Evolutionary conservation across 208 protist genomes (phyloP).

Genomic region (Trypanosoma congolense): DNA sequence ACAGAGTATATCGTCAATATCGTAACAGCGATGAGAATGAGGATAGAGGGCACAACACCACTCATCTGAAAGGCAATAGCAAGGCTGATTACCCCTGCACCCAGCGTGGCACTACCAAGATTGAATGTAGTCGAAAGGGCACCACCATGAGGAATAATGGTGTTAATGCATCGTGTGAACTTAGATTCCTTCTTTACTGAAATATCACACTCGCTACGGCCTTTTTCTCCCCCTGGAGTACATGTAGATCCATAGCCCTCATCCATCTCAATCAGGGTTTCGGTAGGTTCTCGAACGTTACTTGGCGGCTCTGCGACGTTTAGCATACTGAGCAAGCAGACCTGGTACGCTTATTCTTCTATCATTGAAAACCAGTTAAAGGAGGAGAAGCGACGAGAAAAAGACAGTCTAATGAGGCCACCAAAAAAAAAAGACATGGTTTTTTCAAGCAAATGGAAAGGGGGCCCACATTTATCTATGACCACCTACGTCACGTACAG

Average conservation of each 20-base stretch:
- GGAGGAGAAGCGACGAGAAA: too few species aligned
- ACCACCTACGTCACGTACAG: too few species aligned
- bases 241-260: neutral
- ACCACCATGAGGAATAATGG: constrained; percentile 40
- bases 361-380: too few species aligned
- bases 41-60: constrained; percentile 32
- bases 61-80: constrained; percentile 41
- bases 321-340: neutral
- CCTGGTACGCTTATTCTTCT: too few species aligned
- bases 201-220: neutral
- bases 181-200: neutral
- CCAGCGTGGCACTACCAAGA: constrained; percentile 56
- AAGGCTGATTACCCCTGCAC: constrained; percentile 55
- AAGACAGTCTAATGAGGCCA: too few species aligned
- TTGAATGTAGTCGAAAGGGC: constrained; percentile 53
- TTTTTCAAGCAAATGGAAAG: too few species aligned
- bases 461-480: too few species aligned
- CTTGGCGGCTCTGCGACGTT: neutral
- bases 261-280: neutral
- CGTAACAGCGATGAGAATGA: constrained; percentile 7
- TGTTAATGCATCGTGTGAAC: neutral
- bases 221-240: neutral
- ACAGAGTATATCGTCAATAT: constrained; percentile 2
- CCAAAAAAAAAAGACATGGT: too few species aligned
- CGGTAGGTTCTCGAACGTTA: neutral